A percentile compares a stretch with the other conserved stretches of the same genome.
Evolutionary conservation across 1,284 basidiomycete species (phyloP).

Genomic region (Singerocomus inundabilis): DNA sequence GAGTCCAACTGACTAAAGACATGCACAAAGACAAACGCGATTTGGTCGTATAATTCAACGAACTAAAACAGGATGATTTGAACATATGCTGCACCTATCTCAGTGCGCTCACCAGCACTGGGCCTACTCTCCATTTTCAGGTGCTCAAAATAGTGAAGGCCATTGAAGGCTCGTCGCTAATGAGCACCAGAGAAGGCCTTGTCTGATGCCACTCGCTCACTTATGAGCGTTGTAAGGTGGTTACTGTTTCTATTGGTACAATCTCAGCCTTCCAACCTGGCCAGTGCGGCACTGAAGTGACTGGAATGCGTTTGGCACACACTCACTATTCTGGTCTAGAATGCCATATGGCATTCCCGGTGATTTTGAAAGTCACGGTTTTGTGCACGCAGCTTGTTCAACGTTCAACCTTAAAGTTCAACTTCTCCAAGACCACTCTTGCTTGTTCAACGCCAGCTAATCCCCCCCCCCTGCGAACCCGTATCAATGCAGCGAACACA

Average conservation of each 20-base stretch:
- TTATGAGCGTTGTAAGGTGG: not conserved
- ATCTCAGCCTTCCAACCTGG: not conserved
- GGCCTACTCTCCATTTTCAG: not conserved
- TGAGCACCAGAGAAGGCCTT: not conserved
- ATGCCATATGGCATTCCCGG: slow-evolving; percentile 4
- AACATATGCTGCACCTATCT: not conserved
- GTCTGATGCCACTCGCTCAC: not conserved
- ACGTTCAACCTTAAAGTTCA: slow-evolving; percentile 2
- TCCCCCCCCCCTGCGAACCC: not conserved
- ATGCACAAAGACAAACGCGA: not conserved
- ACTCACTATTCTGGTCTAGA: not conserved
- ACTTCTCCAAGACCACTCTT: not conserved
- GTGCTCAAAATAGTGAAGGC: not conserved
- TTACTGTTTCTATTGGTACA: too few relatives aligned
- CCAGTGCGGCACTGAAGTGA: not conserved
- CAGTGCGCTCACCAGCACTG: too few relatives aligned
- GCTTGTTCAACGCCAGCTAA: not conserved
- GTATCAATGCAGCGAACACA: slow-evolving; percentile 8
- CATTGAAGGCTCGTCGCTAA: not conserved
- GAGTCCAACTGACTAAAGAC: not conserved
- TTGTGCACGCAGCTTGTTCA: not conserved
- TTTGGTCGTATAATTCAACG: not conserved
- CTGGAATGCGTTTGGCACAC: not conserved
- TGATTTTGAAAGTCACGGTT: too few relatives aligned
- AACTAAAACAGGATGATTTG: not conserved